Evolutionary conservation across 768 basidiomycete species (phyloP), one percentile per base, ranked within the genome.

Genomic region (Hydnum rufescens): DNA sequence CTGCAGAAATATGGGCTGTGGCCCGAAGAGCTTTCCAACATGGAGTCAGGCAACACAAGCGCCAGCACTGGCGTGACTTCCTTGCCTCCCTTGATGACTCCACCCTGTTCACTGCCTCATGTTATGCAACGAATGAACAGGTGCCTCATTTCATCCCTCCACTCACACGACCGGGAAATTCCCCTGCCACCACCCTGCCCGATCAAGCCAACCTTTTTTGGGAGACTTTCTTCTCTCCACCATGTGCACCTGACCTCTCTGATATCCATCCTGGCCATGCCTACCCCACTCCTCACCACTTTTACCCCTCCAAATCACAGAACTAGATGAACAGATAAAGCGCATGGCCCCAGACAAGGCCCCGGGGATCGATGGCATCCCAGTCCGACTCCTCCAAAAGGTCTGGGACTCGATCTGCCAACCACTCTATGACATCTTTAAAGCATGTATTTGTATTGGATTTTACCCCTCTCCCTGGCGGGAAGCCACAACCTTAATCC

Each of bases 401-500:
- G 36, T 49, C 4, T 32, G 36, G 29, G 2, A 2, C 4, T 5
- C 29, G 2, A 55, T 56, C n/a, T 31, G 31, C 1, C 19, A 51
- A 23, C 31, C 31, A 26, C 19, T 57, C 31, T 51, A 25, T 26
- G 8, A 32, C 18, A 22, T 57, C n/a, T 25, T 42, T n/a, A 29
- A 47, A 18, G 32, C 23, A 34, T 42, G 36, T n/a, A 29, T 39
- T 3, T 31, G 32, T 13, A 13, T 32, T 23, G 56, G 56, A 5
- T 56, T 55, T 47, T 48, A 55, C 42, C 56, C 56, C 3, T 28
- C 3, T 2, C 32, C 30, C 6, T 56, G 49, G 48, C 32, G 49
- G 18, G 28, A 56, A 5, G 44, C 55, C 3, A 62, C 66, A 0
- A 63, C 42, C 42, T 4, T 54, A 13, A 53, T 63, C 1, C 57